Percentiles rank a stretch among this genome's conserved stretches.
phyloP scores from a whole-genome alignment of 2,329 filamentous ascomycete genomes.

The Arachnopeziza araneosa region DNA sequence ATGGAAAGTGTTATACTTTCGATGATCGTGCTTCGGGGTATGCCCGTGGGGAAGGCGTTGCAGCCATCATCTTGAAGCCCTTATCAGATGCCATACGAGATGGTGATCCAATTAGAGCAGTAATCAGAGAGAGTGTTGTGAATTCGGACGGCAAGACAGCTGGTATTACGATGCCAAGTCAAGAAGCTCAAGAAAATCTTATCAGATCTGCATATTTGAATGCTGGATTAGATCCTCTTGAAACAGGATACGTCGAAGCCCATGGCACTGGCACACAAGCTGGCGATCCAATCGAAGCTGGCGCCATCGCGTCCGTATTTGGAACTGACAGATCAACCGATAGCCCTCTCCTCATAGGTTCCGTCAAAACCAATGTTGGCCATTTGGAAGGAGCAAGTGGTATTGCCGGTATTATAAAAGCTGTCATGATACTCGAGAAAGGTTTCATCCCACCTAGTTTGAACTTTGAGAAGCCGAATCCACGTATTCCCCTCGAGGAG shows the following conservation, averaged over 20 bases:
- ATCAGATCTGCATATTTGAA: conserved; percentile 19
- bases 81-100: conserved; percentile 19
- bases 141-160: conserved; percentile 43
- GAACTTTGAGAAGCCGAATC: conserved; percentile 36
- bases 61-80: conserved; percentile 20
- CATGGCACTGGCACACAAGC: conserved; percentile 27
- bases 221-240: conserved; percentile 12
- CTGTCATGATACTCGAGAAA: conserved; percentile 38
- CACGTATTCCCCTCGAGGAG: conserved; percentile 30
- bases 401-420: conserved; percentile 37
- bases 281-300: conserved; percentile 26
- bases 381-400: conserved; percentile 36
- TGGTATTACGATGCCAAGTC: conserved; percentile 41
- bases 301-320: conserved; percentile 21
- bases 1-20: conserved; percentile 42
- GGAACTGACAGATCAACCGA: conserved; percentile 11
- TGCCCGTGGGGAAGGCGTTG: conserved; percentile 46
- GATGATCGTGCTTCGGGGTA: conserved; percentile 54
- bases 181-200: conserved; percentile 35
- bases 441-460: conserved; percentile 39
- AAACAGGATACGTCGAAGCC: conserved; percentile 23
- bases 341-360: conserved; percentile 22
- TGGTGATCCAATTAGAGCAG: conserved; percentile 23
- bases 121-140: conserved; percentile 38
- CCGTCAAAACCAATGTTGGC: conserved; percentile 30